These are phyloP conservation scores for Angomonas ambiguus DNA, from an alignment of 208 protist genomes.

Conservation along the genomic window DNA sequence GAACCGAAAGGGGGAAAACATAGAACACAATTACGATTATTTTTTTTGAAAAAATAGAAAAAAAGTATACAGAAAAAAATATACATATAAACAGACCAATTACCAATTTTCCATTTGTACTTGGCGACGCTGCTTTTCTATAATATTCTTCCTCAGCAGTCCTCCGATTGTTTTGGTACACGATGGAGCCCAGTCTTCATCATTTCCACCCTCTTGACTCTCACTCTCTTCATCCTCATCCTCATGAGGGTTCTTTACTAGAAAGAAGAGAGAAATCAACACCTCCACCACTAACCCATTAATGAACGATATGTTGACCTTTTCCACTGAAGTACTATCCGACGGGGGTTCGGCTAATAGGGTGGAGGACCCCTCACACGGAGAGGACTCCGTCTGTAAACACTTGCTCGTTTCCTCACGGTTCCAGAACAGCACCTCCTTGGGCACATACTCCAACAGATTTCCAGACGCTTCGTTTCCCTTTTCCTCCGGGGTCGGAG, in stretches of 20 bases:
- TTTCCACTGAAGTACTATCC: not conserved
- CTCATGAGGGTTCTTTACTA: not conserved
- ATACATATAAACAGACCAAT: not conserved
- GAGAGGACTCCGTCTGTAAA: not conserved
- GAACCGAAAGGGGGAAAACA: conserved; percentile 3
- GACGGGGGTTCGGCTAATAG: not conserved
- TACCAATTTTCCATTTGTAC: not conserved
- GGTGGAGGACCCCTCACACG: not conserved
- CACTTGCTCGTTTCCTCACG: not conserved
- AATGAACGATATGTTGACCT: not conserved
- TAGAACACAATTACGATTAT: not conserved
- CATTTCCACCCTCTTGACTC: not conserved
- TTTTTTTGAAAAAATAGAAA: not conserved
- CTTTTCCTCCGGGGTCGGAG: too few species aligned
- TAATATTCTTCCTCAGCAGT: too few species aligned
- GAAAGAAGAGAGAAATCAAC: not conserved
- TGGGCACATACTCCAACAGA: not conserved
- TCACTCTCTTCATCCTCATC: not conserved
- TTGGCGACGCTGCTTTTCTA: not conserved
- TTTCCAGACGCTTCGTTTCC: not conserved
- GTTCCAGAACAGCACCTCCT: not conserved
- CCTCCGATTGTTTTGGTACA: too few species aligned
- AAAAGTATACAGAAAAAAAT: too few species aligned
- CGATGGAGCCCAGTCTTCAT: too few species aligned
- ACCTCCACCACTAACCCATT: not conserved